Evolutionary conservation across 495 filamentous ascomycete genomes (phyloP).

Genomic region (Neurospora sp.): DNA sequence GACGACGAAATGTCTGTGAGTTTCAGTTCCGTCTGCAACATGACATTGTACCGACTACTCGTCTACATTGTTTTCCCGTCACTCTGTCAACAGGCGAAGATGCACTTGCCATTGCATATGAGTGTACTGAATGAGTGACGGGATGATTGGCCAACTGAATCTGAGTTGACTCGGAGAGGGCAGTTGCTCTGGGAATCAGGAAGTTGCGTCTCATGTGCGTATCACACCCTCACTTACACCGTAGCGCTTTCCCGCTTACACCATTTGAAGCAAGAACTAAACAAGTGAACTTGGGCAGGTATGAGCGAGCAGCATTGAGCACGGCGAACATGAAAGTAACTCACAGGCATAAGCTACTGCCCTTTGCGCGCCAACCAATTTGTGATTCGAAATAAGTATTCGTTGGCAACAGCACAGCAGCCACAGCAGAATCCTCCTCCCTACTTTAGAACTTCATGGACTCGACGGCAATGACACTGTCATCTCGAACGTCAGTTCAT

Average conservation of each 20-base stretch:
- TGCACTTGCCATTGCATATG: not conserved
- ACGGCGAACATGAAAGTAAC: not conserved
- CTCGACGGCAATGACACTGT: not conserved
- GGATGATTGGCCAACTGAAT: not conserved
- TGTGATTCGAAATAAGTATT: not conserved
- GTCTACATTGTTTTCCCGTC: not conserved
- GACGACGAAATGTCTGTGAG: not conserved
- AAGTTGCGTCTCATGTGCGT: not conserved
- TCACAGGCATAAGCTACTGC: not conserved
- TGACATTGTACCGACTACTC: not conserved
- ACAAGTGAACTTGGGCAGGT: not conserved
- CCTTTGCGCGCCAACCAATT: not conserved
- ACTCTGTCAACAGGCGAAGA: not conserved
- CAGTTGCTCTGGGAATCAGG: not conserved
- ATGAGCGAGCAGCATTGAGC: not conserved
- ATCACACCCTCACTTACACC: not conserved
- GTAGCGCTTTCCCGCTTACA: not conserved
- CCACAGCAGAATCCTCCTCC: not conserved
- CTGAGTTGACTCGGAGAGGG: not conserved
- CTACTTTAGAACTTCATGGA: not conserved
- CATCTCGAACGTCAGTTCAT: not conserved
- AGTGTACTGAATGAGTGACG: not conserved
- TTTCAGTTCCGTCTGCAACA: not conserved
- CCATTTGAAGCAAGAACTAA: not conserved
- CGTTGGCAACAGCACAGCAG: not conserved